Percentiles rank a stretch among this genome's conserved stretches.
These are phyloP conservation scores for Rhodosporidiobolus odoratus DNA, from an alignment of 768 basidiomycete species.

Conservation along the genomic window DNA sequence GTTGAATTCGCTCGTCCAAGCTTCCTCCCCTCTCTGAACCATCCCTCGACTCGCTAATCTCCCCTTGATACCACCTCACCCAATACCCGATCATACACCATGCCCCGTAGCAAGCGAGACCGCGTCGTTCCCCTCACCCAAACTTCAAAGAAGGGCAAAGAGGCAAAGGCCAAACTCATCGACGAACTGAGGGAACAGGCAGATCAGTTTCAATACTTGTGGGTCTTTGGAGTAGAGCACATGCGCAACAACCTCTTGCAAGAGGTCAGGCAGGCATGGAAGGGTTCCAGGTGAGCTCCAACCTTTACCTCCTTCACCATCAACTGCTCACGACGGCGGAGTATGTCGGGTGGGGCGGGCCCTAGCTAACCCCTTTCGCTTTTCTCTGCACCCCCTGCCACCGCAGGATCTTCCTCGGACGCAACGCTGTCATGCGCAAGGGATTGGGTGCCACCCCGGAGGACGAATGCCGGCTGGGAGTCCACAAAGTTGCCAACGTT, in stretches of 20 bases:
- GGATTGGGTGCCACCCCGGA: conserved; percentile 81
- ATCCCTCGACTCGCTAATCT: no score
- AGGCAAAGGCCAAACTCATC: conserved; percentile 79
- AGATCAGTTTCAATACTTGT: conserved; percentile 91
- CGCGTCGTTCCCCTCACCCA: conserved; percentile 81
- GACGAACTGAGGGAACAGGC: conserved; percentile 60
- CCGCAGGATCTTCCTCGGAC: conserved; percentile 40
- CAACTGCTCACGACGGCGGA: neutral
- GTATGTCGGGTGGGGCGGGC: neutral
- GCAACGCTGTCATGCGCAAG: conserved; percentile 78
- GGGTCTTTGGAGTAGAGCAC: conserved; percentile 89
- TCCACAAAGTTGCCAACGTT: conserved; percentile 70
- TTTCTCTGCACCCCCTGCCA: neutral
- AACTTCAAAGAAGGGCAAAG: conserved; percentile 78
- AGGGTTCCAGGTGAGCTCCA: conserved; percentile 60
- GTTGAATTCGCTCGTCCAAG: no score
- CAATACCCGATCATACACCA: neutral
- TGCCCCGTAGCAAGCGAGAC: conserved; percentile 43
- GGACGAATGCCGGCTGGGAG: conserved; percentile 73
- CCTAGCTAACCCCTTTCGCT: neutral
- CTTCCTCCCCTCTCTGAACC: no score
- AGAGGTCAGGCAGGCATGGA: conserved; percentile 88
- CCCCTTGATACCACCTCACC: neutral
- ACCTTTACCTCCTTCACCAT: conserved; percentile 61
- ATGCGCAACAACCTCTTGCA: conserved; percentile 94